Conservation (phyloP, 768 basidiomycete species). For the Phylloporus sp. region DNA sequence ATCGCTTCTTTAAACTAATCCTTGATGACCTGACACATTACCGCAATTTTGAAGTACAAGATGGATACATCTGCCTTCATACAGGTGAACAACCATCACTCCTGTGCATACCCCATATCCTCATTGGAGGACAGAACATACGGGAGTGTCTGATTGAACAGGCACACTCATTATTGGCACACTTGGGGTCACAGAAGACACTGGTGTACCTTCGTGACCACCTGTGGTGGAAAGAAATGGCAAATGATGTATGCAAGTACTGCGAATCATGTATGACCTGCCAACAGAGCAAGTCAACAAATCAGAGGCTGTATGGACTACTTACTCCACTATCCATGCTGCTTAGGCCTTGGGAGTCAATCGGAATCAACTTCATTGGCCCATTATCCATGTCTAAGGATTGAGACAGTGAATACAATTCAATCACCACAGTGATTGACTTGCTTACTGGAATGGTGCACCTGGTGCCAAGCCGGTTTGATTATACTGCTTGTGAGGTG, state of each 20-base stretch:
- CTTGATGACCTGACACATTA: neutral
- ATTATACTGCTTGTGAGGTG: too few relatives aligned
- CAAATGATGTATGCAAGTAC: conserved; percentile 16
- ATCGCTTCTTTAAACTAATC: too few relatives aligned
- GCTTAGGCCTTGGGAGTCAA: conserved; percentile 31
- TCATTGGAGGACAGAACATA: conserved; percentile 9
- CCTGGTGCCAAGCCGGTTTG: too few relatives aligned
- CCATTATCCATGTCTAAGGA: conserved; percentile 26
- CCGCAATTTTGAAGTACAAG: conserved; percentile 22
- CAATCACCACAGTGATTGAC: conserved; percentile 23
- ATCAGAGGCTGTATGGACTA: conserved; percentile 25
- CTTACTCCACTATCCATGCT: conserved; percentile 27
- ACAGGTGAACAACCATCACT: neutral
- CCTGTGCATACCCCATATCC: conserved; percentile 26
- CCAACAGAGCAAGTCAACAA: conserved; percentile 10
- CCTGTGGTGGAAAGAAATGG: conserved; percentile 38
- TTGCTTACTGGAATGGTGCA: conserved; percentile 21
- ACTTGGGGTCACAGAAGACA: conserved; percentile 37
- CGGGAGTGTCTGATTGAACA: conserved; percentile 33
- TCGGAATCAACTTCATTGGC: conserved; percentile 39
- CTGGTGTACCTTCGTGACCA: conserved; percentile 12
- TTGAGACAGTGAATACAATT: conserved; percentile 17
- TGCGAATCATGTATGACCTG: neutral
- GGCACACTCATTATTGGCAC: conserved; percentile 37
- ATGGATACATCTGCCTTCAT: conserved; percentile 17